These are phyloP conservation scores for Bipolaris victoriae DNA, from an alignment of 2,329 filamentous ascomycete genomes.

Conservation along the genomic window DNA sequence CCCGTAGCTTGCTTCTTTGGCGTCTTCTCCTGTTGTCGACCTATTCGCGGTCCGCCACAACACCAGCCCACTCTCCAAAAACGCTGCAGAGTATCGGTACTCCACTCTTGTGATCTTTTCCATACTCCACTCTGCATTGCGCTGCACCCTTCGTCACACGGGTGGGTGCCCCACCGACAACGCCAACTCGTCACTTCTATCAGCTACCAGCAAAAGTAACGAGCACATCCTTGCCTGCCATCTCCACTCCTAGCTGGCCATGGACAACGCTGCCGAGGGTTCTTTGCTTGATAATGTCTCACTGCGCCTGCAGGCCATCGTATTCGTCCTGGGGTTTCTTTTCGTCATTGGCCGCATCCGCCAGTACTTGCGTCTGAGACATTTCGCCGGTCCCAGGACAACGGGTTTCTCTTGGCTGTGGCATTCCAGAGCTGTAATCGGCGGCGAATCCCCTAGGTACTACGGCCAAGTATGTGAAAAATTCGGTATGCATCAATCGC, in stretches of 20 bases:
- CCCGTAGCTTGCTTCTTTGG: conserved; percentile 1
- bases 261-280: conserved; percentile 12
- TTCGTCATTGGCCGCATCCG: conserved; percentile 25
- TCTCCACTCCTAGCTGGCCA: conserved; percentile 11
- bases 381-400: conserved; percentile 40
- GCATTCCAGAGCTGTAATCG: conserved; percentile 40
- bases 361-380: conserved; percentile 39
- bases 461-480: conserved; percentile 41
- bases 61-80: background rate
- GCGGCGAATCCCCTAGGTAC: conserved; percentile 30
- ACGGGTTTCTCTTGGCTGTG: conserved; percentile 42
- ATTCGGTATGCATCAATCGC: conserved; percentile 32
- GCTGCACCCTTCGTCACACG: conserved; percentile 5
- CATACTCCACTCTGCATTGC: conserved; percentile 1
- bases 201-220: conserved; percentile 3
- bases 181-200: conserved; percentile 3
- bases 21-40: background rate
- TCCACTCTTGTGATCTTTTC: background rate
- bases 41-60: background rate
- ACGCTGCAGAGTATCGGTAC: background rate
- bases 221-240: conserved; percentile 5
- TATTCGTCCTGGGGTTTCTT: conserved; percentile 22
- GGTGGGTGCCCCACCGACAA: conserved; percentile 6
- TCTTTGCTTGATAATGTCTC: conserved; percentile 17
- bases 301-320: conserved; percentile 20